These are phyloP conservation scores for Cutaneotrichosporon cyanovorans DNA, from an alignment of 1,284 basidiomycete species.

Conservation along the genomic window DNA sequence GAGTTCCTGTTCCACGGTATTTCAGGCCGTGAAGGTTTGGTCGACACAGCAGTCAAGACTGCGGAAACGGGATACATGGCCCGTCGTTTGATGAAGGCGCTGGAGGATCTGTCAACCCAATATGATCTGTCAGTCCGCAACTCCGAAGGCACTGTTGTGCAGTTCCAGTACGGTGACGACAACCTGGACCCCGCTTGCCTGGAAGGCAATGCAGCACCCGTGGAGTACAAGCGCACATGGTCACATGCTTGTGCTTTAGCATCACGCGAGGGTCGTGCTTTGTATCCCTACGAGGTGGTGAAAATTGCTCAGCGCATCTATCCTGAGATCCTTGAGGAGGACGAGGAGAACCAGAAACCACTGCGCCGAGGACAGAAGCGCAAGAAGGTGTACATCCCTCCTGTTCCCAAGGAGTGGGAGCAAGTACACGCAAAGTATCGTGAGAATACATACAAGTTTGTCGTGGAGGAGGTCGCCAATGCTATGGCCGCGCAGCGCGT, in stretches of 20 bases:
- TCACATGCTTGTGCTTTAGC: constrained; percentile 69
- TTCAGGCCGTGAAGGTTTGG: constrained; percentile 94
- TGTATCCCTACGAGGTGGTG: constrained; percentile 83
- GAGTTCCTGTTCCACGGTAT: constrained; percentile 99
- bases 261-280: constrained; percentile 54
- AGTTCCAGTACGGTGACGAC: constrained; percentile 96
- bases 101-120: constrained; percentile 94
- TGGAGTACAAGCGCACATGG: constrained; percentile 84
- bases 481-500: constrained; percentile 64
- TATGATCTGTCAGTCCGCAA: constrained; percentile 98
- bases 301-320: constrained; percentile 59
- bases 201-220: constrained; percentile 87
- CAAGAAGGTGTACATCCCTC: constrained; percentile 5
- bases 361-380: constrained; percentile 10
- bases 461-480: constrained; percentile 61
- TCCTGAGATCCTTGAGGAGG: constrained; percentile 21
- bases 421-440: constrained; percentile 68
- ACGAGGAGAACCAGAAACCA: constrained; percentile 6
- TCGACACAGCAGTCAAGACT: constrained; percentile 99
- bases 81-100: constrained; percentile 94
- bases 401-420: constrained; percentile 38
- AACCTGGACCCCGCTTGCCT: constrained; percentile 93
- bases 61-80: constrained; percentile 99
- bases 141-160: constrained; percentile 91
- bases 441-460: constrained; percentile 66